phyloP scores from a whole-genome alignment of 305 asterid species.

The Rubia tinctorum region DNA sequence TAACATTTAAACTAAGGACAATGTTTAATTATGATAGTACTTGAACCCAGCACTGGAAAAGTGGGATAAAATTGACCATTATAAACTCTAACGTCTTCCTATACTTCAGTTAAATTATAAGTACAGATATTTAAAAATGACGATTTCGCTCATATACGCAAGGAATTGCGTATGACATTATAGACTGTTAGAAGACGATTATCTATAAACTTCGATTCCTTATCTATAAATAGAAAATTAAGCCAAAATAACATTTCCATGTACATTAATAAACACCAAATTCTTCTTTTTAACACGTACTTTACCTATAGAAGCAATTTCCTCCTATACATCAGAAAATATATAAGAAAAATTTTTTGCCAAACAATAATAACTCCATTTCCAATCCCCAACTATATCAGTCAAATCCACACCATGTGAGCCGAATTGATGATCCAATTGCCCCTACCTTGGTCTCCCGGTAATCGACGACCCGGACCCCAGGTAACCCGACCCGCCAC shows the following conservation, averaged over 20 bases:
- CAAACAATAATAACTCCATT: constrained; percentile 2
- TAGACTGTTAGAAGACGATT: too few species aligned
- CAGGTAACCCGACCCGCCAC: constrained; percentile 26
- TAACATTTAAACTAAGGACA: too few species aligned
- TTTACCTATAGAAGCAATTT: not conserved
- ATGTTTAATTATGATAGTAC: too few species aligned
- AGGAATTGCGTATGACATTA: too few species aligned
- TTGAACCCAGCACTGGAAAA: too few species aligned
- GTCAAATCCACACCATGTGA: constrained; percentile 13
- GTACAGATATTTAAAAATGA: too few species aligned
- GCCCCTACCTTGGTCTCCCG: constrained; percentile 29
- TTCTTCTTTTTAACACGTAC: not conserved
- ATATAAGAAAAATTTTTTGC: not conserved
- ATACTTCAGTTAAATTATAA: too few species aligned
- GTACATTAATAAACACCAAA: constrained; percentile 13
- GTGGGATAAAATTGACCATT: too few species aligned
- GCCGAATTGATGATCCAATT: not conserved
- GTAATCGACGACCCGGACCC: constrained; percentile 30
- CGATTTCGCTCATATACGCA: too few species aligned
- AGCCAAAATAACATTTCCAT: constrained; percentile 2
- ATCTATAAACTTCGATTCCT: too few species aligned
- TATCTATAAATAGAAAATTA: not conserved
- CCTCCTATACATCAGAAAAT: not conserved
- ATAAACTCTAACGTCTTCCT: too few species aligned
- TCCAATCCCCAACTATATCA: not conserved